Evolutionary conservation across 2,329 filamentous ascomycete species (phyloP).

Genomic region (Truncatella angustata): DNA sequence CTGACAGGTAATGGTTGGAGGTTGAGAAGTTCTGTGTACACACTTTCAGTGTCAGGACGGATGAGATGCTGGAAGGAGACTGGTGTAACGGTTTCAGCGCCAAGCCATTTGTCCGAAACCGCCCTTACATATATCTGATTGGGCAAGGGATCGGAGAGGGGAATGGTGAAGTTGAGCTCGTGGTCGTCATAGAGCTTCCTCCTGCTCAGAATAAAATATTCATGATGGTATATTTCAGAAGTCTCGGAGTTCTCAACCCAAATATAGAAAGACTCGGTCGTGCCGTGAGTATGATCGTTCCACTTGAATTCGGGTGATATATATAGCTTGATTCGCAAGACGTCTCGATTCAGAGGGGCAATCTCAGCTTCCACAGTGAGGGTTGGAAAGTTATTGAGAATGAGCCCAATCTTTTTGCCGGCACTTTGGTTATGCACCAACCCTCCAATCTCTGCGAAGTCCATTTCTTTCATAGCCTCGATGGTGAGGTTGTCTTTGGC

Average conservation of each 20-base stretch:
- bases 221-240: slow-evolving; percentile 95
- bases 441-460: slow-evolving; percentile 81
- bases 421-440: slow-evolving; percentile 89
- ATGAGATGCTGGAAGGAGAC: slow-evolving; percentile 98
- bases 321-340: slow-evolving; percentile 83
- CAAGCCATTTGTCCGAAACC: slow-evolving; percentile 93
- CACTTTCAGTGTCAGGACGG: slow-evolving; percentile 92
- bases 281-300: slow-evolving; percentile 92
- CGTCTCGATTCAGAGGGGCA: slow-evolving; percentile 90
- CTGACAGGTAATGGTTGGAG: slow-evolving; percentile 85
- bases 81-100: slow-evolving; percentile 90
- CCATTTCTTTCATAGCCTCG: slow-evolving; percentile 89
- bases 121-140: slow-evolving; percentile 95
- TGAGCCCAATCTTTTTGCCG: slow-evolving; percentile 75
- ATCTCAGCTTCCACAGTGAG: slow-evolving; percentile 90
- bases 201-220: slow-evolving; percentile 90
- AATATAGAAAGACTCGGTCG: slow-evolving; percentile 94
- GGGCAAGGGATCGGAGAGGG: slow-evolving; percentile 86
- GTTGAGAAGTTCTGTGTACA: slow-evolving; percentile 92
- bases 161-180: slow-evolving; percentile 96
- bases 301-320: slow-evolving; percentile 88
- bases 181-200: slow-evolving; percentile 94
- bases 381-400: slow-evolving; percentile 90
- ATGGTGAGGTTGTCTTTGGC: slow-evolving; percentile 75
- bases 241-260: slow-evolving; percentile 99